Evolutionary conservation across 1,139 yeast species (phyloP).

Genomic region (Lodderomyces parapsilosis): DNA sequence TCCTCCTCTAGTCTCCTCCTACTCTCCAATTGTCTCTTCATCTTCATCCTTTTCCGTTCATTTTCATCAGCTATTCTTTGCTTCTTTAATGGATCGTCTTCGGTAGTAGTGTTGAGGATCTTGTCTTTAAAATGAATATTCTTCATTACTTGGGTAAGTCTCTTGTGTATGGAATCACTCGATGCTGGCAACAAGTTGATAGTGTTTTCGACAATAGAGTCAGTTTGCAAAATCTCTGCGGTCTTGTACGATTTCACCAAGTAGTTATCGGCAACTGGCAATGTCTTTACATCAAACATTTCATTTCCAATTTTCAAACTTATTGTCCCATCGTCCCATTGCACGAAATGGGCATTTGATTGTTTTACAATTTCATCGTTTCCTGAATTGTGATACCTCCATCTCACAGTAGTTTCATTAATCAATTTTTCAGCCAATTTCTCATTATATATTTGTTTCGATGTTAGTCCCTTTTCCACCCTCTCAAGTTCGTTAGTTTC

Average conservation of each 20-base stretch:
- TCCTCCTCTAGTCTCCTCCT: conserved; percentile 52
- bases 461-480: conserved; percentile 26
- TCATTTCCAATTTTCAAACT: conserved; percentile 88
- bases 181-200: conserved; percentile 87
- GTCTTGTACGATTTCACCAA: conserved; percentile 71
- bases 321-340: conserved; percentile 91
- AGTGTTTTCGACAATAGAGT: conserved; percentile 47
- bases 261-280: conserved; percentile 70
- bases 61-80: conserved; percentile 80
- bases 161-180: conserved; percentile 60
- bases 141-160: conserved; percentile 75
- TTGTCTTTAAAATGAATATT: conserved; percentile 60
- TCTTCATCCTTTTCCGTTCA: conserved; percentile 67
- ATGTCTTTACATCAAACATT: conserved; percentile 72
- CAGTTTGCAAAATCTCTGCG: conserved; percentile 67
- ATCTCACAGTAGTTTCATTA: conserved; percentile 82
- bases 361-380: conserved; percentile 70
- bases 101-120: conserved; percentile 66
- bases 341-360: conserved; percentile 84
- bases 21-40: conserved; percentile 63
- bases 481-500: conserved; percentile 48
- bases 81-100: conserved; percentile 83
- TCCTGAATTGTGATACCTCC: conserved; percentile 80
- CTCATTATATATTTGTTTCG: conserved; percentile 41
- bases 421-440: conserved; percentile 51